A percentile compares a stretch with the other conserved stretches of the same genome.
Conservation (phyloP, 83 land plant genomes). For the Picea abies region DNA sequence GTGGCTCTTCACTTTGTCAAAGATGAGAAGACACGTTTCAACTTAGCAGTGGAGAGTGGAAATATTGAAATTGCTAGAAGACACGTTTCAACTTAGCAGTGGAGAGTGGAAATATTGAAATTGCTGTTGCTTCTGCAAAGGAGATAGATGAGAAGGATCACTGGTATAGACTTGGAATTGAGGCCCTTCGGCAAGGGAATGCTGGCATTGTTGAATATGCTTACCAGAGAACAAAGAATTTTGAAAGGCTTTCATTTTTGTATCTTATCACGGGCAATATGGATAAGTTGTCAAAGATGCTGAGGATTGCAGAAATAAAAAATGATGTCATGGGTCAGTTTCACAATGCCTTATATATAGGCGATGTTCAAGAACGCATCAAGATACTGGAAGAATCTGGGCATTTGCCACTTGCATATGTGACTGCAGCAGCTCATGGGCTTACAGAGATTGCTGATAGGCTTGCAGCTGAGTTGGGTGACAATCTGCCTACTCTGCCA, state of each 20-base stretch:
- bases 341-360: constrained; percentile 75
- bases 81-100: too few relatives aligned
- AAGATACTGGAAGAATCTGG: constrained; percentile 66
- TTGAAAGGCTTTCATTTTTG: constrained; percentile 75
- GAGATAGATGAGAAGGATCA: constrained; percentile 78
- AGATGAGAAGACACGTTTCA: constrained; percentile 75
- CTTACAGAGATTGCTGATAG: constrained; percentile 61
- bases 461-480: constrained; percentile 62
- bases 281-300: constrained; percentile 73
- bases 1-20: constrained; percentile 80
- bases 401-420: constrained; percentile 76
- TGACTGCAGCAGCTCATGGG: constrained; percentile 69
- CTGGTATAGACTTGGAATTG: constrained; percentile 79
- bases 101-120: too few relatives aligned
- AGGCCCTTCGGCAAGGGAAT: constrained; percentile 78
- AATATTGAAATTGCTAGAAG: constrained; percentile 75
- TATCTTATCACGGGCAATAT: constrained; percentile 75
- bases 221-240: constrained; percentile 75
- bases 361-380: constrained; percentile 63
- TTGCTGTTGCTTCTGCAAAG: constrained; percentile 76
- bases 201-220: constrained; percentile 79
- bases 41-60: constrained; percentile 77
- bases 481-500: constrained; percentile 56
- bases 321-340: constrained; percentile 84
- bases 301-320: constrained; percentile 74